Base-by-base conservation (phyloP, 805 yeast genomes). In the Nakazawaea wickerhamii region DNA sequence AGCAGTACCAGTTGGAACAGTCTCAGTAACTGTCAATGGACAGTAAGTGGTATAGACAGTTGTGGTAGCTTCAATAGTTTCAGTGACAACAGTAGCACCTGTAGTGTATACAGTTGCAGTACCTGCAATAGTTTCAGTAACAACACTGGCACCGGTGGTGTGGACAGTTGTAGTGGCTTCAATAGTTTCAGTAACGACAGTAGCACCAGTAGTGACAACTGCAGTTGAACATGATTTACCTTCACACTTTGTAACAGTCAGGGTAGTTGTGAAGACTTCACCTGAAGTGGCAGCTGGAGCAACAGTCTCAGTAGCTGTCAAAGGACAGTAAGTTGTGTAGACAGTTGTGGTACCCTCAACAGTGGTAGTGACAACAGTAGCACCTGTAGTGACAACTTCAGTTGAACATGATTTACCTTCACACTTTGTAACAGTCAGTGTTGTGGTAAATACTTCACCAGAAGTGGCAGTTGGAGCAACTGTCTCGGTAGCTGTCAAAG, bases 261-360 rank as follows among this genome's bases (percentile, higher is more conserved):
- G n/a, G n/a, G n/a, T n/a, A n/a, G n/a, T n/a, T n/a, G n/a, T n/a
- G n/a, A n/a, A n/a, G n/a, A n/a, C n/a, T n/a, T n/a, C n/a, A n/a
- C n/a, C n/a, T n/a, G n/a, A n/a, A n/a, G n/a, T n/a, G n/a, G n/a
- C n/a, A n/a, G n/a, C n/a, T n/a, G n/a, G n/a, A n/a, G n/a, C n/a
- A n/a, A n/a, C n/a, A n/a, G n/a, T n/a, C n/a, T 25, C 27, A 25
- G 13, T 25, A 25, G 27, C 13, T 10, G 13, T 25, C 27, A 25
- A 38, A 26, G 63, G 58, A 32, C 54, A 50, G 41, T 47, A 48
- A 27, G 53, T 54, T 18, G 59, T 54, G 41, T 46, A 40, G 17
- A 45, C 46, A 27, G 58, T 51, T 18, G 45, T 47, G 18, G 48
- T 36, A 28, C 49, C 57, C 13, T 44, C 36, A 13, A n/a, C n/a